Evolutionary conservation across 306 rosid species (phyloP).

Genomic region (Cucumis cinereus): DNA sequence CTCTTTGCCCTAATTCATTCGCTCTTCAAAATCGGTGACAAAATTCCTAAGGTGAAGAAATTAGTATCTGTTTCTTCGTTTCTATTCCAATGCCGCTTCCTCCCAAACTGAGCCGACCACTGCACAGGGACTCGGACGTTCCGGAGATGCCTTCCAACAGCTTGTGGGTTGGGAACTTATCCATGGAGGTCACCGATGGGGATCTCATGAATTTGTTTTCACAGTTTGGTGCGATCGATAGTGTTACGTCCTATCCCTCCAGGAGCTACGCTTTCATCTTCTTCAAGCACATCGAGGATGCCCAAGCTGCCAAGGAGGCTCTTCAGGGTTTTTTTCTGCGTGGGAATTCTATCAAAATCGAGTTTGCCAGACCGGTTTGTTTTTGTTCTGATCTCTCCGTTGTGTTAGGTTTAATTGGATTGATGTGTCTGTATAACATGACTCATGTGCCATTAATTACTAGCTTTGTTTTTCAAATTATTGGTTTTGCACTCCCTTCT

Average conservation of each 20-base stretch:
- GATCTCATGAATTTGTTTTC: slow-evolving; percentile 74
- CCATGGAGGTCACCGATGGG: slow-evolving; percentile 58
- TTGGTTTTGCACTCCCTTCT: background rate
- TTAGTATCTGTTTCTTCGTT: background rate
- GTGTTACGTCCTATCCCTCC: slow-evolving; percentile 65
- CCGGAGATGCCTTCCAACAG: slow-evolving; percentile 52
- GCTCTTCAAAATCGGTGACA: background rate
- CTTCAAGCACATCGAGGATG: slow-evolving; percentile 76
- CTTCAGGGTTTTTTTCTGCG: slow-evolving; percentile 54
- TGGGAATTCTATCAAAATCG: slow-evolving; percentile 58
- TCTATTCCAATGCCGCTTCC: slow-evolving; percentile 56
- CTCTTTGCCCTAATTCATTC: background rate
- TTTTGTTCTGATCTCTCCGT: slow-evolving; percentile 56
- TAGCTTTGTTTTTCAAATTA: background rate
- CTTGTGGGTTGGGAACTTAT: slow-evolving; percentile 81
- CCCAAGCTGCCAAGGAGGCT: slow-evolving; percentile 78
- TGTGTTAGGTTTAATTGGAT: slow-evolving; percentile 22
- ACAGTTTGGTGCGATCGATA: slow-evolving; percentile 71
- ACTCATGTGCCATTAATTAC: background rate
- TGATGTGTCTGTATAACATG: slow-evolving; percentile 16
- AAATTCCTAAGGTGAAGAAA: background rate
- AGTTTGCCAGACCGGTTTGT: slow-evolving; percentile 98
- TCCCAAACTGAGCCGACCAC: slow-evolving; percentile 24
- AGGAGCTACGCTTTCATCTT: slow-evolving; percentile 80
- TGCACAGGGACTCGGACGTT: slow-evolving; percentile 33